Evolutionary conservation across 495 filamentous ascomycete genomes (phyloP).

Genomic region (Daldinia concentrica): DNA sequence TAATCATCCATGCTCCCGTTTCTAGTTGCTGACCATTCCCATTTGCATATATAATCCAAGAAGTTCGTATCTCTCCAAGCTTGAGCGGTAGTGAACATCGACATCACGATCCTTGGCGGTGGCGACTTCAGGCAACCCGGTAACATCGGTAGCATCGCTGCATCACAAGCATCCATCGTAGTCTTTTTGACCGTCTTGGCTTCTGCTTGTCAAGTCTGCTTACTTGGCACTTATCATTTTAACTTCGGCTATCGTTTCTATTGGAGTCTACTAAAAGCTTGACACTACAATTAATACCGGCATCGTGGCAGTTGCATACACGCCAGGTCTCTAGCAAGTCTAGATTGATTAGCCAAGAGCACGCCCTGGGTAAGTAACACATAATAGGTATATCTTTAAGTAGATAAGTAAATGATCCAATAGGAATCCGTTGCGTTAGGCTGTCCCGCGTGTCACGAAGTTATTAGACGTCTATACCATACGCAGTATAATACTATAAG

Average conservation of each 20-base stretch:
- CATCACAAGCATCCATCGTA: conserved; percentile 17
- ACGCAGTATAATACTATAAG: conserved; percentile 10
- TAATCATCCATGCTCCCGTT: conserved; percentile 23
- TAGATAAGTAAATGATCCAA: conserved; percentile 25
- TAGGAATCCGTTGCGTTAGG: conserved; percentile 21
- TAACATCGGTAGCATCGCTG: conserved; percentile 6
- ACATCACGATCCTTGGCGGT: conserved; percentile 40
- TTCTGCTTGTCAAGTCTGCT: conserved; percentile 32
- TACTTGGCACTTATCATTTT: conserved; percentile 36
- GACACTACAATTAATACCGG: conserved; percentile 42
- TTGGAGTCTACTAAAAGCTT: conserved; percentile 40
- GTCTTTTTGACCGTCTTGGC: conserved; percentile 28
- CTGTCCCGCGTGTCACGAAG: conserved; percentile 22
- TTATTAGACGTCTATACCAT: conserved; percentile 14
- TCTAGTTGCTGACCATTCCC: conserved; percentile 23
- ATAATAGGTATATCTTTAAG: conserved; percentile 4
- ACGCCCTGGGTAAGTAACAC: conserved; percentile 18
- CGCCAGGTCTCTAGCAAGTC: conserved; percentile 23
- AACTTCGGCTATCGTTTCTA: conserved; percentile 25
- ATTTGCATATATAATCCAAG: conserved; percentile 8
- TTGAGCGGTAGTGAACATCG: conserved; percentile 9
- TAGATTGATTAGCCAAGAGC: conserved; percentile 36
- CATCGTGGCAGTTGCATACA: conserved; percentile 43
- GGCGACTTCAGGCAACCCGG: conserved; percentile 21
- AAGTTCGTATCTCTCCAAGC: conserved; percentile 3